Conservation (phyloP, 1,139 yeast genomes). For the Saccharomycopsis hybrid region DNA sequence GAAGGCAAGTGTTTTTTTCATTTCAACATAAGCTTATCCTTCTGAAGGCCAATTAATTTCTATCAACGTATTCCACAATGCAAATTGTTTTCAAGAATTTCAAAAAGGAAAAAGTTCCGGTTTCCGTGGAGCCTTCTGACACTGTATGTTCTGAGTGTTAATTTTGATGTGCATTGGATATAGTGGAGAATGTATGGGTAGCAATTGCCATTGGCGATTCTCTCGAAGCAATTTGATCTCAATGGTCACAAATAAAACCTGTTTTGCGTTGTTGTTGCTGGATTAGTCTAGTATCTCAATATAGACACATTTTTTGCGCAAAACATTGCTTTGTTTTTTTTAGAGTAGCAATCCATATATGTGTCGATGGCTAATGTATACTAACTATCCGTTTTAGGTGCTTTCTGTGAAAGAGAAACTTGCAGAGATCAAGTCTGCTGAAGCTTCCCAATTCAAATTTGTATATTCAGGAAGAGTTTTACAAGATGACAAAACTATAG, state of each 20-base stretch:
- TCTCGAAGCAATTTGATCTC: too few species aligned
- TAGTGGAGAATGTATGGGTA: conserved; percentile 1
- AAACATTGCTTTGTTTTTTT: too few species aligned
- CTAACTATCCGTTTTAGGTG: conserved; percentile 34
- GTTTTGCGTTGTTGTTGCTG: too few species aligned
- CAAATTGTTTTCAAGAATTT: conserved; percentile 84
- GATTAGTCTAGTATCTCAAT: too few species aligned
- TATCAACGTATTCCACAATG: conserved; percentile 36
- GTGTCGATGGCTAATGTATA: too few species aligned
- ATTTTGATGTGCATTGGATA: not conserved
- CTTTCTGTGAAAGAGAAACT: conserved; percentile 66
- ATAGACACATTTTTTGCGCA: too few species aligned
- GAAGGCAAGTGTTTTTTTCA: too few species aligned
- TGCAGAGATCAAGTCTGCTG: conserved; percentile 64
- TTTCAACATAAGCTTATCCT: too few species aligned
- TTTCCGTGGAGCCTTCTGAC: conserved; percentile 68
- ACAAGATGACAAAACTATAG: conserved; percentile 74
- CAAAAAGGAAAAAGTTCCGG: conserved; percentile 79
- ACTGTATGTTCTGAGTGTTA: conserved; percentile 42
- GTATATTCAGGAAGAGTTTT: conserved; percentile 89
- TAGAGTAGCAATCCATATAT: too few species aligned
- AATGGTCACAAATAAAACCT: too few species aligned
- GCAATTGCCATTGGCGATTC: not conserved
- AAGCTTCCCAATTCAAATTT: conserved; percentile 71
- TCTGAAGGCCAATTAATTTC: too few species aligned